These are phyloP conservation scores for Trypanosomatidae sp. DNA, from an alignment of 208 protist species.

Conservation along the genomic window DNA sequence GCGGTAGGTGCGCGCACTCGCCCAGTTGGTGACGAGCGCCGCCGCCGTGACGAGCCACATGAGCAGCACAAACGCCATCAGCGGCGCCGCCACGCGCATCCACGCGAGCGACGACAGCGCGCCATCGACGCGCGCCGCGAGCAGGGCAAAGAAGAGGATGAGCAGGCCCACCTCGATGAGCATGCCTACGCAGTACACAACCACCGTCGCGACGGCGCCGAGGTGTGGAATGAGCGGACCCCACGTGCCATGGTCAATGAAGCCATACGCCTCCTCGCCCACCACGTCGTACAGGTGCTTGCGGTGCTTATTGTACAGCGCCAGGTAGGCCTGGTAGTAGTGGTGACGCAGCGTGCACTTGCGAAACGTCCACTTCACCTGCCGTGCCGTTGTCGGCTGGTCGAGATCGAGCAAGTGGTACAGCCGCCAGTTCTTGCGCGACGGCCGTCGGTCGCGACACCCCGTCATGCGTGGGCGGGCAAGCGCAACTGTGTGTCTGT, in stretches of 20 bases:
- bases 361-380: slow-evolving; percentile 76
- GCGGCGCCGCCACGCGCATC: slow-evolving; percentile 24
- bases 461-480: too few species aligned
- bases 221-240: slow-evolving; percentile 56
- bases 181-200: slow-evolving; percentile 50
- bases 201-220: slow-evolving; percentile 26
- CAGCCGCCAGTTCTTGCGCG: slow-evolving; percentile 74
- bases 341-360: slow-evolving; percentile 81
- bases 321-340: slow-evolving; percentile 78
- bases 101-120: slow-evolving; percentile 18
- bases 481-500: too few species aligned
- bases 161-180: slow-evolving; percentile 34
- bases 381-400: slow-evolving; percentile 43
- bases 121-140: slow-evolving; percentile 28
- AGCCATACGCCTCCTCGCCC: slow-evolving; percentile 72
- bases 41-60: slow-evolving; percentile 26
- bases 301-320: slow-evolving; percentile 58
- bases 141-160: slow-evolving; percentile 54
- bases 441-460: slow-evolving; percentile 16
- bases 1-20: slow-evolving; percentile 17
- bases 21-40: slow-evolving; percentile 40
- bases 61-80: slow-evolving; percentile 35
- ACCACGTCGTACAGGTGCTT: slow-evolving; percentile 74
- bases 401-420: slow-evolving; percentile 76
- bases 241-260: slow-evolving; percentile 76